Conservation (phyloP, 345 rosid genomes). For the Brassica rapa region DNA sequence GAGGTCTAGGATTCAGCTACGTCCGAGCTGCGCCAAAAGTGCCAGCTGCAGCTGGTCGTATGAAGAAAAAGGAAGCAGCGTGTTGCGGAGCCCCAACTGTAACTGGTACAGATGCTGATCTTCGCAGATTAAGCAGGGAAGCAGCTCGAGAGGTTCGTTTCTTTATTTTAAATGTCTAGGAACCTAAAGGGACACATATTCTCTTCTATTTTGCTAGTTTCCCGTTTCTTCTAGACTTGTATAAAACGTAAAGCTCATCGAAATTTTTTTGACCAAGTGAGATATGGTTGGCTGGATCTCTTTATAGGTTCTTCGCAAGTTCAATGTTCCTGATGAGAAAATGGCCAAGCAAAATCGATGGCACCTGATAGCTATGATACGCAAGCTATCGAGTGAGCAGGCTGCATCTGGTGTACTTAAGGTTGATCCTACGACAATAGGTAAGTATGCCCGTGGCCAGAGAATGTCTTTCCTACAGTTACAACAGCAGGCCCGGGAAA, state of each 20-base stretch:
- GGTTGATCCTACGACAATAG: constrained; percentile 90
- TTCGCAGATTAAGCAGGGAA: constrained; percentile 97
- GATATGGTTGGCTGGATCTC: constrained; percentile 8
- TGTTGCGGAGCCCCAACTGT: constrained; percentile 84
- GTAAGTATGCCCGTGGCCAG: constrained; percentile 97
- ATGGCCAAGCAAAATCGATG: constrained; percentile 91
- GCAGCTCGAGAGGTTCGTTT: constrained; percentile 89
- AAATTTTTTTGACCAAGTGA: neutral
- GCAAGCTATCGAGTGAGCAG: constrained; percentile 98
- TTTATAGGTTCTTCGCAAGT: constrained; percentile 86
- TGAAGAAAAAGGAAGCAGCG: constrained; percentile 82
- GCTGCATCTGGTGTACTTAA: constrained; percentile 82
- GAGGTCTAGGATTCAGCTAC: constrained; percentile 97
- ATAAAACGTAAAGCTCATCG: neutral
- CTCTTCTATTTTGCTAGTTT: constrained; percentile 18
- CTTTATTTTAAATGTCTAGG: constrained; percentile 22
- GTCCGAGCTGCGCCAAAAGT: constrained; percentile 87
- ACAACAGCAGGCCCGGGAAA: constrained; percentile 98
- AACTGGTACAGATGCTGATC: constrained; percentile 98
- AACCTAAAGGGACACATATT: neutral
- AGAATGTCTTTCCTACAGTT: constrained; percentile 96
- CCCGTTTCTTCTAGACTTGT: neutral
- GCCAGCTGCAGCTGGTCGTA: constrained; percentile 68
- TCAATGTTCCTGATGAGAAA: constrained; percentile 84
- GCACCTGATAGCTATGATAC: constrained; percentile 99